phyloP scores from a whole-genome alignment of 495 filamentous ascomycete species.

The Penicillium canescens region DNA sequence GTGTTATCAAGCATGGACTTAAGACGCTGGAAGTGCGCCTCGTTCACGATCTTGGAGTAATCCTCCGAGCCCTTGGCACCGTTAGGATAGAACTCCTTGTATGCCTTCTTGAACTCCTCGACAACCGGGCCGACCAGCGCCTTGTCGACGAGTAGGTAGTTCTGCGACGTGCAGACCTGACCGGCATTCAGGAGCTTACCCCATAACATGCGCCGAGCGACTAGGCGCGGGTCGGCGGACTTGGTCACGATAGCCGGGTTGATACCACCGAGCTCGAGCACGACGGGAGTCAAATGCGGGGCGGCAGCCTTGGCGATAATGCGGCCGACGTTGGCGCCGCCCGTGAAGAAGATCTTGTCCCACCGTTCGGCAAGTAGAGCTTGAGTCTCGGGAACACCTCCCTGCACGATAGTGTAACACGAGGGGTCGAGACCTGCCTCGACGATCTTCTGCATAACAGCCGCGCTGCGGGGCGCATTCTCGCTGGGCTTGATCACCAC shows the following conservation, averaged over 20 bases:
- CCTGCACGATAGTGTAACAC: slow-evolving; percentile 80
- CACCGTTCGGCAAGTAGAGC: slow-evolving; percentile 83
- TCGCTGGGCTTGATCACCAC: slow-evolving; percentile 90
- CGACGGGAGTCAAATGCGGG: slow-evolving; percentile 84
- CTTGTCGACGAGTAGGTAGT: slow-evolving; percentile 83
- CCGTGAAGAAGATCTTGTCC: slow-evolving; percentile 99
- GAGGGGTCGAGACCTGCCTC: slow-evolving; percentile 71
- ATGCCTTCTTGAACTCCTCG: slow-evolving; percentile 66
- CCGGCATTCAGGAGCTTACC: slow-evolving; percentile 82
- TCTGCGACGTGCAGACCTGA: slow-evolving; percentile 86
- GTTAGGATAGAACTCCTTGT: slow-evolving; percentile 81
- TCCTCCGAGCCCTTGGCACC: slow-evolving; percentile 75
- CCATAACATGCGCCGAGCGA: slow-evolving; percentile 84
- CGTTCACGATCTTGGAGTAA: slow-evolving; percentile 77
- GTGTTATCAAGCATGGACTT: slow-evolving; percentile 84
- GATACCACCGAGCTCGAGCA: slow-evolving; percentile 84
- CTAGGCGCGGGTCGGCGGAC: slow-evolving; percentile 74
- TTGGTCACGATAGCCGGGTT: slow-evolving; percentile 91
- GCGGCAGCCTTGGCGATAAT: slow-evolving; percentile 93
- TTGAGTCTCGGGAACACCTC: slow-evolving; percentile 75
- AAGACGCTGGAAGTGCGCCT: slow-evolving; percentile 74
- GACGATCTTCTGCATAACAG: slow-evolving; percentile 75
- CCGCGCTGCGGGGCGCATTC: slow-evolving; percentile 70
- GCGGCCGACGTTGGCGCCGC: slow-evolving; percentile 70
- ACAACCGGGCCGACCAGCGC: slow-evolving; percentile 71